Base-by-base conservation (phyloP, 495 filamentous ascomycete genomes). In the Podospora sp. region DNA sequence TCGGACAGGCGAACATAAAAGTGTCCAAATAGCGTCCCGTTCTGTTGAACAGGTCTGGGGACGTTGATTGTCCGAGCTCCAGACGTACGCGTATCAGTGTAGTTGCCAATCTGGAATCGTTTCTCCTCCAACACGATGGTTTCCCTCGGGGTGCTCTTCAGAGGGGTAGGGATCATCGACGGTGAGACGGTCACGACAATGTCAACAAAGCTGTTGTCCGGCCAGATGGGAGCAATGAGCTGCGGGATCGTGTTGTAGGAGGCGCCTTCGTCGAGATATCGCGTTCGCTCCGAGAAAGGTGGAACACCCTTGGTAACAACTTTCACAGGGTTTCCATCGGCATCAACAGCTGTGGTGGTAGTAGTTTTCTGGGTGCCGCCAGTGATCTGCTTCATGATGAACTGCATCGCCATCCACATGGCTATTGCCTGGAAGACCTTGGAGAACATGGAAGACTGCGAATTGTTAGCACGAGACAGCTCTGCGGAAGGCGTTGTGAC, bases 1-100 rank as follows among this genome's bases (percentile, higher is more conserved):
- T 46, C 40, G 40, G 40, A 82, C 53, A 94, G 84, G 11, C 86
- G 91, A 67, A 99, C 81, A 71, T 92, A 97, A 72, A 97, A 94
- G 76, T 99, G 95, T 7, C 90, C 93, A 87, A 91, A 99, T 14
- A 98, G 82, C 0, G 95, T 97, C 36, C 92, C 94, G 75, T 98
- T 98, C 63, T 92, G 86, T 78, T 97, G 93, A 1, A 96, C 94
- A 27, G 86, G 79, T 68, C 84, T 84, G 2, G 95, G 94, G 9
- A 98, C 86, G 29, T 83, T 76, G 73, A 98, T 91, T 49, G 81
- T 86, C n/a, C 90, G 91, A 57, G 93, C 88, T 50, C 92, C 86
- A 62, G 89, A 46, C 2, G 5, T 85, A 25, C 96, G 86, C 66
- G 83, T 89, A 68, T 99, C 95, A 51, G 85, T 88, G 72, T 84